Evolutionary conservation across 2,329 filamentous ascomycete species (phyloP).

Genomic region (Huntiella bhutanensis): DNA sequence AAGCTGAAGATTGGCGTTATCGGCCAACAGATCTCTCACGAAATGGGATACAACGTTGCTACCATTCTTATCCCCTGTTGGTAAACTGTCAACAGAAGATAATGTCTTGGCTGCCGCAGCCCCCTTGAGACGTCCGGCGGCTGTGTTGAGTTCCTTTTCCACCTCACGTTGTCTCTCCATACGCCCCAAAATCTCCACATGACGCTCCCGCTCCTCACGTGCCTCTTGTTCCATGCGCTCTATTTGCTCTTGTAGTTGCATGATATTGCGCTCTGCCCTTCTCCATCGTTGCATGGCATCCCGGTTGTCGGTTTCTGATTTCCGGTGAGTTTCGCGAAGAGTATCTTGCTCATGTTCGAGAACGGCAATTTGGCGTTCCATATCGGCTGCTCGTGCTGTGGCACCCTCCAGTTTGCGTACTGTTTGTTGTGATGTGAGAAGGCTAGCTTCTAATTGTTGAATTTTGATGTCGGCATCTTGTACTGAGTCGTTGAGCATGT

Average conservation of each 20-base stretch:
- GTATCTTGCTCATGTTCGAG: constrained; percentile 67
- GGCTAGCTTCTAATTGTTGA: constrained; percentile 53
- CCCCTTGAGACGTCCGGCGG: constrained; percentile 63
- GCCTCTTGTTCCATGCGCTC: constrained; percentile 77
- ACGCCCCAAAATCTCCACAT: constrained; percentile 60
- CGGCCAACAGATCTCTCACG: constrained; percentile 83
- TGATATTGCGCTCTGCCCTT: constrained; percentile 62
- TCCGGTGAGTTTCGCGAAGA: constrained; percentile 47
- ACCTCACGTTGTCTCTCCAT: constrained; percentile 71
- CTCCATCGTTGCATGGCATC: constrained; percentile 69
- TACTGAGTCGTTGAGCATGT: constrained; percentile 62
- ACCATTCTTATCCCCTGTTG: neutral
- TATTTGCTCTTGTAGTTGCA: constrained; percentile 67
- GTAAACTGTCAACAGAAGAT: constrained; percentile 16
- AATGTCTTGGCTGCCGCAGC: constrained; percentile 54
- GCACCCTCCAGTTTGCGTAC: constrained; percentile 56
- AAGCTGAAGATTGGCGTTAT: constrained; percentile 84
- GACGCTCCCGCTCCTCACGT: constrained; percentile 58
- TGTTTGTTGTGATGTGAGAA: constrained; percentile 61
- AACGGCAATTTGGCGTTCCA: constrained; percentile 61
- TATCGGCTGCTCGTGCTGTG: constrained; percentile 52
- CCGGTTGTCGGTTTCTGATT: constrained; percentile 55
- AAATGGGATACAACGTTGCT: constrained; percentile 73
- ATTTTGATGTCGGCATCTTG: constrained; percentile 64
- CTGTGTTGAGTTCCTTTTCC: constrained; percentile 62